phyloP scores from a whole-genome alignment of 2,329 filamentous ascomycete genomes.

The Colletotrichum truncatum region DNA sequence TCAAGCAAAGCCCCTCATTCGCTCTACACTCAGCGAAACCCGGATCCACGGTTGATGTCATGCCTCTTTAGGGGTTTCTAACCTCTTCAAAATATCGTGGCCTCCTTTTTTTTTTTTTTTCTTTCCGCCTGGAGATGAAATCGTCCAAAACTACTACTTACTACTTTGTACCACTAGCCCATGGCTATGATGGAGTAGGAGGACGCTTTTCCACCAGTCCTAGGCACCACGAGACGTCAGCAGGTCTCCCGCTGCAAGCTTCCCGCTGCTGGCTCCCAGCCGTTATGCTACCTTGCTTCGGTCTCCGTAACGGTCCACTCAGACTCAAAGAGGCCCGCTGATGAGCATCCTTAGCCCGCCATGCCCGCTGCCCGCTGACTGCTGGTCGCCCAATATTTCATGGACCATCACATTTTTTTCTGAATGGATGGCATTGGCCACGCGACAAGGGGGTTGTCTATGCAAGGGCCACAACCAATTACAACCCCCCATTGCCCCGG shows the following conservation, averaged over 20 bases:
- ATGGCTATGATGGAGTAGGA: no score
- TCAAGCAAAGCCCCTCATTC: constrained; percentile 1
- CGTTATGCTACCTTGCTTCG: not conserved
- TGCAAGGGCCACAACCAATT: constrained; percentile 25
- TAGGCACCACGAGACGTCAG: no score
- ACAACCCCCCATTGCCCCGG: not conserved
- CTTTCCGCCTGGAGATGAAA: no score
- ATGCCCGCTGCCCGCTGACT: not conserved
- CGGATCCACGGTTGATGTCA: not conserved
- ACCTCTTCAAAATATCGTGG: no score
- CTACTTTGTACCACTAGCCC: no score
- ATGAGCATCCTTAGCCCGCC: not conserved
- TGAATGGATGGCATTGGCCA: constrained; percentile 6
- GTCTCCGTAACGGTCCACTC: not conserved
- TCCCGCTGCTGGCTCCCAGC: constrained; percentile 4
- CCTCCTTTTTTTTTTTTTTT: not conserved
- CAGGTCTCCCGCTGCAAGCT: constrained; percentile 2
- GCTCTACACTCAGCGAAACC: not conserved
- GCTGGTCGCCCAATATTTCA: not conserved
- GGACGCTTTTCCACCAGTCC: no score
- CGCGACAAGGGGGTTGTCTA: constrained; percentile 10
- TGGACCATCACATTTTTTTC: constrained; percentile 13
- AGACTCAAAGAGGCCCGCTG: not conserved
- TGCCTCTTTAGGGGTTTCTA: no score
- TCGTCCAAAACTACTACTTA: no score